phyloP scores from a whole-genome alignment of 805 yeast genomes.

The Cyberlindnera japonica region DNA sequence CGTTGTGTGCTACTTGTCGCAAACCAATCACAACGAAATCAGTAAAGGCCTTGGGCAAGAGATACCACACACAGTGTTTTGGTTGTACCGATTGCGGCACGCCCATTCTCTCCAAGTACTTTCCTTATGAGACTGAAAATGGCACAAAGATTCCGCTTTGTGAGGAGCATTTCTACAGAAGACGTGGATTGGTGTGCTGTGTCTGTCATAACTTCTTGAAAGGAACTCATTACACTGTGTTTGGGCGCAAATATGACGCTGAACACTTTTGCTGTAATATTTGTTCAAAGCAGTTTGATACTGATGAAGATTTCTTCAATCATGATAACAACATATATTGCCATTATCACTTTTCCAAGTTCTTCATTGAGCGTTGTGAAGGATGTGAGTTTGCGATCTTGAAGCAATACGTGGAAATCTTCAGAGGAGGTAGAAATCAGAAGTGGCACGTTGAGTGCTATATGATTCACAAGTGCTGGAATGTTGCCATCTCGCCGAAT shows the following conservation, averaged over 20 bases:
- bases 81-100: constrained; percentile 79
- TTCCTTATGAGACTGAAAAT: constrained; percentile 61
- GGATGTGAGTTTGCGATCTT: constrained; percentile 91
- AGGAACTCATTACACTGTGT: constrained; percentile 91
- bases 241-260: constrained; percentile 87
- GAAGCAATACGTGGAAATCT: constrained; percentile 90
- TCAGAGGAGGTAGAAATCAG: constrained; percentile 84
- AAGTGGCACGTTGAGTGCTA: constrained; percentile 99
- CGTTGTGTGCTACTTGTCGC: constrained; percentile 48
- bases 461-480: constrained; percentile 97
- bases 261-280: constrained; percentile 93
- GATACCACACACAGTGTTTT: constrained; percentile 86
- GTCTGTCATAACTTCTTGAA: constrained; percentile 82
- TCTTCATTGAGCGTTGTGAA: constrained; percentile 84
- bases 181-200: constrained; percentile 80
- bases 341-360: constrained; percentile 85
- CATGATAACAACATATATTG: constrained; percentile 81
- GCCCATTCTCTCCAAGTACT: constrained; percentile 81
- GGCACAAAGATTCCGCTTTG: constrained; percentile 63
- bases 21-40: constrained; percentile 64
- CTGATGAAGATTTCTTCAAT: constrained; percentile 89
- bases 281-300: constrained; percentile 82
- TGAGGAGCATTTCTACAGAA: constrained; percentile 86
- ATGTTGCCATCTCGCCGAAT: constrained; percentile 68
- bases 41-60: constrained; percentile 76